Base-by-base conservation (phyloP, 257 asterid species). In the Catharanthus roseus region DNA sequence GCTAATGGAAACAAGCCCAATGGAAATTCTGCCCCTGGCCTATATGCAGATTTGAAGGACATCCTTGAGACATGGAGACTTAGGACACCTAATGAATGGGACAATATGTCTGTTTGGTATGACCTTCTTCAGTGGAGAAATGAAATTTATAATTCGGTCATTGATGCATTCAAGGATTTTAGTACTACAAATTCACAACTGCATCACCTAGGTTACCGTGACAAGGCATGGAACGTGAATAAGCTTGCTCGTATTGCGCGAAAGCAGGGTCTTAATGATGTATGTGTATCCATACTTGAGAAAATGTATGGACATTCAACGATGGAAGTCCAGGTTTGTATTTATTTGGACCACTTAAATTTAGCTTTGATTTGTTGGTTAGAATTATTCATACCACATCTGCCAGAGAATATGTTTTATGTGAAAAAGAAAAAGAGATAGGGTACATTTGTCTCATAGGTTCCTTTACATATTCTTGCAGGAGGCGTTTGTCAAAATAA, bases 241-340 rank as follows among this genome's bases (percentile, higher is more conserved):
- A 95, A 90, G 88, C 97, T 95, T 80, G 97, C 99, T 70, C 96
- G 84, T 78, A 86, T 91, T 77, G 86, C 99, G 71, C 96, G 97
- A 53, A 95, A 95, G 84, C 99, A 95, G 77, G 97, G 96, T 18
- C 78, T 95, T 57, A 71, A 79, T 80, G 99, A 95, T 79, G 97
- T 91, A 72, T 95, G 99, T 74, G 99, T 95, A 78, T 84, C 93
- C 71, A 86, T 95, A 69, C 85, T 95, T 65, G 97, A 95, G 72
- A 95, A 95, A 82, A 89, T 95, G 99, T 95, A 95, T 77, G 99
- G 99, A 53, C 99, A 95, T 87, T 88, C 99, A 24, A 91, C 97
- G 1, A 95, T 95, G 99, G 99, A 95, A 88, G 97, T 91, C 77
- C 99, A 95, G 99, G 99, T 93, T 3, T 31, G 55, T 44, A 67